Base-by-base conservation (phyloP, 306 rosid genomes). In the Citrullus amarus region DNA sequence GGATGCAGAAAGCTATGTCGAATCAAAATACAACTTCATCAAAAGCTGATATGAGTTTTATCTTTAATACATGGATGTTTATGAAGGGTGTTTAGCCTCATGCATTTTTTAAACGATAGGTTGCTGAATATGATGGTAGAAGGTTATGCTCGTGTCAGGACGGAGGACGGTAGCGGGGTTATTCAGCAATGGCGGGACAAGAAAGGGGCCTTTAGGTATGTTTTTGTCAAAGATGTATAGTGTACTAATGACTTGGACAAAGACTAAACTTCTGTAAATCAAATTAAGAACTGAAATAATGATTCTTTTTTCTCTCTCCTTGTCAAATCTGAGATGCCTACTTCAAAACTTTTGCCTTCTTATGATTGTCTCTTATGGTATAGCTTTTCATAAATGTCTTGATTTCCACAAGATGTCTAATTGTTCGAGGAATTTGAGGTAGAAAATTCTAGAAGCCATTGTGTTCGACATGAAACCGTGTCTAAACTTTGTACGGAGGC, bases 1-100 rank as follows among this genome's bases (percentile, higher is more conserved):
- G 97, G 96, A 82, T 83, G 91, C 89, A 32, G 97, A 95, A 84
- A 91, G 87, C 86, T 87, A 95, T 48, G 89, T 90, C 65, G 96
- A 95, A 83, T 86, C 92, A 62, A 95, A 88, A 81, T 92, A 87
- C 86, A 84, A 87, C 76, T 92, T 95, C 84, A 73, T 95, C 53
- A 81, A 83, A 44, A 82, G 85, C 81, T 89, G 84, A 84, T 84
- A 15, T 12, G 41, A 25, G 76, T 71, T 46, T 17, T 3, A 6
- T 70, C 12, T 46, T 70, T 46, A 25, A 5, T 25, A 48, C 58
- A 48, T 71, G 51, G 32, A 22, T 30, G 59, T 32, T 59, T 62
- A 59, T 44, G 34, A 10, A 46, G 12, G 12, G 69, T 73, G 39
- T n/a, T 41, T 79, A 65, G 46, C 15, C 48, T 53, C n/a, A 46